phyloP scores from a whole-genome alignment of 2,329 filamentous ascomycete genomes.

The Xylaria polymorpha region DNA sequence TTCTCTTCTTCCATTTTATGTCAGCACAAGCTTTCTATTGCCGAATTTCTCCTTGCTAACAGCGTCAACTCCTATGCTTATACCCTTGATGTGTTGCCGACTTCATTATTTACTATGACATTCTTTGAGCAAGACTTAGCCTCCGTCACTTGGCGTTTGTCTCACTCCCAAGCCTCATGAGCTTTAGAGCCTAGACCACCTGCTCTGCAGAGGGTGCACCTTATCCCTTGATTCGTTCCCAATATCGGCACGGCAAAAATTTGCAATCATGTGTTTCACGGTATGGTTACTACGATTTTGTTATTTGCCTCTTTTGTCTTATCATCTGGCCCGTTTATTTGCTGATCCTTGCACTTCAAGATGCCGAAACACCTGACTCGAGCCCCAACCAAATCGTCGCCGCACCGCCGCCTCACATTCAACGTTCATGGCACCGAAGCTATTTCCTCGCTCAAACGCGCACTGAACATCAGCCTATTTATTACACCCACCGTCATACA shows the following conservation, averaged over 20 bases:
- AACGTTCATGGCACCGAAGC: constrained; percentile 48
- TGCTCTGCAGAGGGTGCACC: constrained; percentile 32
- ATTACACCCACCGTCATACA: constrained; percentile 48
- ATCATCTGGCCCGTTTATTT: background rate
- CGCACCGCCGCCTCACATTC: constrained; percentile 47
- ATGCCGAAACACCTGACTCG: constrained; percentile 41
- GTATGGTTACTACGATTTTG: constrained; percentile 27
- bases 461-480: constrained; percentile 48
- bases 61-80: constrained; percentile 1
- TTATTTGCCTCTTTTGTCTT: background rate
- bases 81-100: constrained; percentile 13
- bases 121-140: constrained; percentile 15
- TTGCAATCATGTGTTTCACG: constrained; percentile 41
- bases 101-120: constrained; percentile 30
- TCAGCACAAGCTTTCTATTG: constrained; percentile 17
- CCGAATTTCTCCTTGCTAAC: background rate
- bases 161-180: constrained; percentile 24
- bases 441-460: constrained; percentile 49
- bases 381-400: constrained; percentile 35
- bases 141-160: constrained; percentile 27
- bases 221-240: constrained; percentile 7
- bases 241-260: constrained; percentile 9
- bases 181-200: constrained; percentile 18
- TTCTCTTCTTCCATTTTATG: constrained; percentile 8
- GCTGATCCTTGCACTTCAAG: constrained; percentile 39